Conservation (phyloP, 768 basidiomycete species). For the Thelephora aurantiotincta region DNA sequence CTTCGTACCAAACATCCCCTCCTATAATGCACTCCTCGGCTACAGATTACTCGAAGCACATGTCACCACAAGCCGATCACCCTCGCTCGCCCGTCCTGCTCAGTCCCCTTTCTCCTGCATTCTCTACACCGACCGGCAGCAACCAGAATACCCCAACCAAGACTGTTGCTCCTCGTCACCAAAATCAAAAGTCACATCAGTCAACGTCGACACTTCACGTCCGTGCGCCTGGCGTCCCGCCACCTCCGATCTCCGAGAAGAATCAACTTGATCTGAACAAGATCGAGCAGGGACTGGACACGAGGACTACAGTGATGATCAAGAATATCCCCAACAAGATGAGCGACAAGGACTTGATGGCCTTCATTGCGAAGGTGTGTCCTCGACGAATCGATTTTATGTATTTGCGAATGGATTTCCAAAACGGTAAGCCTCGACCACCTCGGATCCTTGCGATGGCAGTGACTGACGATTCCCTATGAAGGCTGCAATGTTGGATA, state of each 20-base stretch:
- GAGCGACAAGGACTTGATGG: slow-evolving; percentile 58
- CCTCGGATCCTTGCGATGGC: neutral
- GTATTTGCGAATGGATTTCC: slow-evolving; percentile 79
- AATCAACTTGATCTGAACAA: slow-evolving; percentile 53
- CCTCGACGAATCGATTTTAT: slow-evolving; percentile 74
- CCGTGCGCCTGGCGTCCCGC: neutral
- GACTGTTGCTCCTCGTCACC: neutral
- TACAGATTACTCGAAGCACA: neutral
- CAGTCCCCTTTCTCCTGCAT: neutral
- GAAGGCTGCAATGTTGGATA: slow-evolving; percentile 67
- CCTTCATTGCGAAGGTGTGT: slow-evolving; percentile 58
- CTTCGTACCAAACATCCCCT: neutral
- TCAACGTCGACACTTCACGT: neutral
- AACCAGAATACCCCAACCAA: neutral
- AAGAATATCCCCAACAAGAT: slow-evolving; percentile 93
- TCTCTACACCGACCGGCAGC: neutral
- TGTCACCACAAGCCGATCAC: no score
- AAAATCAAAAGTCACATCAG: neutral
- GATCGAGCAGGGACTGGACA: slow-evolving; percentile 69
- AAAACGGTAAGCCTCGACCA: slow-evolving; percentile 39
- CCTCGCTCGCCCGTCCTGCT: neutral
- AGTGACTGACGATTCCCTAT: neutral
- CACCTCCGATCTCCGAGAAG: slow-evolving; percentile 16
- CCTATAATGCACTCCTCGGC: neutral
- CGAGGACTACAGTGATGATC: slow-evolving; percentile 77